These are phyloP conservation scores for Warburgia ugandensis DNA, from an alignment of 164 flowering plant genomes.

Conservation along the genomic window DNA sequence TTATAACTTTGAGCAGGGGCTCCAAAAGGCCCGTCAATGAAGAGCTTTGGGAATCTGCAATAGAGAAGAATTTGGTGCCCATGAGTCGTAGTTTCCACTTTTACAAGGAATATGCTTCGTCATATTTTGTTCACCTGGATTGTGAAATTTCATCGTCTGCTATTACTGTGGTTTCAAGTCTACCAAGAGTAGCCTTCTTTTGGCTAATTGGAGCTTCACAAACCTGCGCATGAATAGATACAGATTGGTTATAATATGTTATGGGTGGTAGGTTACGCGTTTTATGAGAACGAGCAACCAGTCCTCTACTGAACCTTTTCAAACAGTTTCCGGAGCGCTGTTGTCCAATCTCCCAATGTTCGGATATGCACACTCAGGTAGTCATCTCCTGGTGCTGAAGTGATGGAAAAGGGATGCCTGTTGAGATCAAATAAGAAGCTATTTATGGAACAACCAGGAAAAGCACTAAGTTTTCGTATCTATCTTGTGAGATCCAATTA, in stretches of 20 bases:
- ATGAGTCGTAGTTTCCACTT: too few species aligned
- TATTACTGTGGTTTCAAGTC: conserved; percentile 56
- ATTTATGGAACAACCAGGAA: too few species aligned
- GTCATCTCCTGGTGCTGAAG: conserved; percentile 93
- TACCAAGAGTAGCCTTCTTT: conserved; percentile 37
- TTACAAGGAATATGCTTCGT: too few species aligned
- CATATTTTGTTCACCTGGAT: conserved; percentile 26
- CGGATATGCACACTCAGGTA: conserved; percentile 83
- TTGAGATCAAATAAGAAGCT: background rate
- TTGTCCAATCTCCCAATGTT: conserved; percentile 89
- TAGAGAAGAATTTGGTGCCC: too few species aligned
- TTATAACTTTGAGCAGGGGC: conserved; percentile 88
- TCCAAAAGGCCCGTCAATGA: conserved; percentile 87
- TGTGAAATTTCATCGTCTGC: conserved; percentile 21
- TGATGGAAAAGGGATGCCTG: conserved; percentile 97
- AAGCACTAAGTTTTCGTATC: too few species aligned
- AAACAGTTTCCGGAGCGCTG: conserved; percentile 49
- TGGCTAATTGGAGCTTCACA: conserved; percentile 38
- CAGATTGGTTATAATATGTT: too few species aligned
- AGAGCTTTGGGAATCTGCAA: conserved; percentile 57
- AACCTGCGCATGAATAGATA: conserved; percentile 48
- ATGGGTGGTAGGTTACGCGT: too few species aligned
- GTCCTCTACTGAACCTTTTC: conserved; percentile 53
- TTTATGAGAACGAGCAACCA: too few species aligned
- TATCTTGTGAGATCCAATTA: too few species aligned